Percentiles rank a stretch among this genome's conserved stretches.
Conservation (phyloP, 345 rosid genomes). For the Streptanthus diversifolius region DNA sequence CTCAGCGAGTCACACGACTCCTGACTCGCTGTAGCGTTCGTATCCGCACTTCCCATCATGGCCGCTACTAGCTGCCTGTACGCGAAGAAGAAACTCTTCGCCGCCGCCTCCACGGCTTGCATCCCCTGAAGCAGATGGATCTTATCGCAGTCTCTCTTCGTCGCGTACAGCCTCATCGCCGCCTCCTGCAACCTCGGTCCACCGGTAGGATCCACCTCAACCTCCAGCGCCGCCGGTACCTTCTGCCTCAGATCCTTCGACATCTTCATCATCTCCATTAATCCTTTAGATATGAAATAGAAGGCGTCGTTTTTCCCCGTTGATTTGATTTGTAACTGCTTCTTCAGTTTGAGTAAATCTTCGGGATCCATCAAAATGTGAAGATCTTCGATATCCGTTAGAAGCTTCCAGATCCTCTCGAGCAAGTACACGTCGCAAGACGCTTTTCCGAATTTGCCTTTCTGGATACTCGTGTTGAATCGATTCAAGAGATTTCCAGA, state of each 20-base stretch:
- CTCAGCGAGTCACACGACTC: constrained; percentile 62
- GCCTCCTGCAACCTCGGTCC: constrained; percentile 92
- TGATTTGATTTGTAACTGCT: constrained; percentile 48
- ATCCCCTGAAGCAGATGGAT: constrained; percentile 65
- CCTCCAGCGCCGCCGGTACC: constrained; percentile 66
- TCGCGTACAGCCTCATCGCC: constrained; percentile 76
- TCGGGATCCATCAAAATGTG: constrained; percentile 79
- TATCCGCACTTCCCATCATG: constrained; percentile 88
- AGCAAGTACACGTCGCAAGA: constrained; percentile 54
- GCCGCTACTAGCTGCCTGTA: constrained; percentile 71
- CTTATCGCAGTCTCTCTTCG: constrained; percentile 47
- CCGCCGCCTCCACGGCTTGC: constrained; percentile 80
- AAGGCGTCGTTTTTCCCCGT: constrained; percentile 54
- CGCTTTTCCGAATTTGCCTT: constrained; percentile 44
- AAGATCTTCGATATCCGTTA: constrained; percentile 66
- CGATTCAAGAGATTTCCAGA: constrained; percentile 49
- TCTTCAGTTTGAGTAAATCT: constrained; percentile 71
- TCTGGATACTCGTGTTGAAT: constrained; percentile 42
- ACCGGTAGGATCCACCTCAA: constrained; percentile 92
- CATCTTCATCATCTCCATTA: constrained; percentile 55
- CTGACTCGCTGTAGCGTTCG: constrained; percentile 42
- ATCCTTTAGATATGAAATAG: constrained; percentile 73
- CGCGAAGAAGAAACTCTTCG: constrained; percentile 72
- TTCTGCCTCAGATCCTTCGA: constrained; percentile 70
- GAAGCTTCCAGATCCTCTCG: constrained; percentile 74